Evolutionary conservation across 768 basidiomycete species (phyloP).

Genomic region (Tricholoma saponaceum): DNA sequence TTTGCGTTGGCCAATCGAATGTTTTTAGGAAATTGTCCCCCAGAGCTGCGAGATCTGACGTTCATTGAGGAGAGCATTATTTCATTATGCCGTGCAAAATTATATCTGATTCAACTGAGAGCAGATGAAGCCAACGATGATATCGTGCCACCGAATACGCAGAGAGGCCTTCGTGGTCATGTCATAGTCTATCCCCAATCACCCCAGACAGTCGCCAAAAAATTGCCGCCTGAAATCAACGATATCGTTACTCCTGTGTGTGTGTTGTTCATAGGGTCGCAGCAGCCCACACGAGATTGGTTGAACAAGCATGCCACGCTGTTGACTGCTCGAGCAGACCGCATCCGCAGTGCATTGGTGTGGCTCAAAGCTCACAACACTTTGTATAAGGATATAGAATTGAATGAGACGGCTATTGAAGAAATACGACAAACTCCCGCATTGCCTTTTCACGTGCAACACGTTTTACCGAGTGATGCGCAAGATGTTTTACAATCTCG

Average conservation of each 20-base stretch:
- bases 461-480: not conserved
- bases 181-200: not conserved
- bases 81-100: not conserved
- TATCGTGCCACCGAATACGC: not conserved
- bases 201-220: not conserved
- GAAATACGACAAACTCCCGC: not conserved
- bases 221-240: not conserved
- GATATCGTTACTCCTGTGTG: not conserved
- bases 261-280: not conserved
- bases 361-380: not conserved
- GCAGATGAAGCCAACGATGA: not conserved
- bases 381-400: not conserved
- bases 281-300: not conserved
- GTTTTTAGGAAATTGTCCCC: not conserved
- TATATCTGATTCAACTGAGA: not conserved
- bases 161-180: not conserved
- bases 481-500: not conserved
- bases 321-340: not conserved
- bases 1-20: not conserved
- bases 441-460: slow-evolving; percentile 4
- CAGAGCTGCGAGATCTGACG: not conserved
- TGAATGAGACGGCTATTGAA: not conserved
- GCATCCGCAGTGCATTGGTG: not conserved
- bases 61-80: not conserved
- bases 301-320: not conserved